phyloP scores from a whole-genome alignment of 176 grass and related monocot species.

The Oryza glumipatula region DNA sequence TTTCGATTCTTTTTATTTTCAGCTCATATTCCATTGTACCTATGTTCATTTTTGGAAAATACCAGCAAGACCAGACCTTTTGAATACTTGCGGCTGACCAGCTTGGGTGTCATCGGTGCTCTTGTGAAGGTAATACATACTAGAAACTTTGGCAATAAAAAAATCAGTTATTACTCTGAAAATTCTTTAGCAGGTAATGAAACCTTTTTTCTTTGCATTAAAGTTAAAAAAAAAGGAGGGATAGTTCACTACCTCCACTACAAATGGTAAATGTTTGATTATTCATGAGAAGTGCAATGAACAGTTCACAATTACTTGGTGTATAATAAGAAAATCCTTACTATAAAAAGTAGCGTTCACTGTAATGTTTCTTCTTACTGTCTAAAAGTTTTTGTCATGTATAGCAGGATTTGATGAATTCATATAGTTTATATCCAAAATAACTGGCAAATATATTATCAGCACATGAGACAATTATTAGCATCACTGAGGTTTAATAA shows the following conservation, averaged over 20 bases:
- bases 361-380: not conserved
- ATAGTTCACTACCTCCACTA: not conserved
- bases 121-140: slow-evolving; percentile 81
- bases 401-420: not conserved
- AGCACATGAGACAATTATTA: not conserved
- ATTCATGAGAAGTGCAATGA: not conserved
- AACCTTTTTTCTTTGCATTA: not conserved
- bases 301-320: not conserved
- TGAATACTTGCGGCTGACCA: slow-evolving; percentile 75
- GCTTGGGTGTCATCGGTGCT: slow-evolving; percentile 76
- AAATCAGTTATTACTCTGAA: not conserved
- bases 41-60: slow-evolving; percentile 71
- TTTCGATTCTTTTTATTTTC: slow-evolving; percentile 32
- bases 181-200: slow-evolving; percentile 10
- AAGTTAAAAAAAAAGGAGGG: not conserved
- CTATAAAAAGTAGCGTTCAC: not conserved
- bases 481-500: not conserved
- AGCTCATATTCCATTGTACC: slow-evolving; percentile 66
- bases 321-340: not conserved
- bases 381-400: not conserved
- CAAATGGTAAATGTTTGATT: not conserved
- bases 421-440: not conserved
- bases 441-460: not conserved
- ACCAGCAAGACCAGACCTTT: slow-evolving; percentile 59
- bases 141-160: not conserved